A percentile compares a stretch with the other conserved stretches of the same genome.
Evolutionary conservation across 805 yeast genomes (phyloP).

Genomic region (Yarrowia sp.): DNA sequence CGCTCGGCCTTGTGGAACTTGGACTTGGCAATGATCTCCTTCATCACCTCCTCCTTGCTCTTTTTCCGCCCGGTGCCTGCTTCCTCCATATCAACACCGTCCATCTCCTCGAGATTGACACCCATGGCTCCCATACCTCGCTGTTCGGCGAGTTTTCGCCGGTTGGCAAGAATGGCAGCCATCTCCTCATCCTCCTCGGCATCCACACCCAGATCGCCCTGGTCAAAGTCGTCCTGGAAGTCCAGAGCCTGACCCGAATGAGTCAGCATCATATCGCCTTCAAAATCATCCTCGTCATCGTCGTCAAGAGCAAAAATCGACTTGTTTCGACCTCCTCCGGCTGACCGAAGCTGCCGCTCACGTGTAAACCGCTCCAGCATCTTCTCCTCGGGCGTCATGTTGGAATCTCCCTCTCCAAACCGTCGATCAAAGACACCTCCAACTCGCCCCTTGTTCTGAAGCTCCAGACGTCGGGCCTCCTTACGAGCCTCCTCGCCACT

Average conservation of each 20-base stretch:
- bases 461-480: slow-evolving; percentile 59
- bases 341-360: slow-evolving; percentile 75
- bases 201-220: slow-evolving; percentile 54
- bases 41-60: slow-evolving; percentile 55
- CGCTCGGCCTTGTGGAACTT: slow-evolving; percentile 54
- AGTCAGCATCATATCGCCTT: slow-evolving; percentile 61
- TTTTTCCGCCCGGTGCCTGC: slow-evolving; percentile 47
- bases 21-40: slow-evolving; percentile 55
- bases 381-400: slow-evolving; percentile 84
- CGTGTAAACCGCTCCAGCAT: slow-evolving; percentile 94
- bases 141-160: slow-evolving; percentile 24
- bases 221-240: slow-evolving; percentile 62
- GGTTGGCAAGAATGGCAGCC: slow-evolving; percentile 35
- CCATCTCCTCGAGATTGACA: slow-evolving; percentile 52
- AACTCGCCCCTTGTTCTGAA: slow-evolving; percentile 65
- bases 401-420: slow-evolving; percentile 84
- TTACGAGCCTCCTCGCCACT: slow-evolving; percentile 61
- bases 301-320: slow-evolving; percentile 79
- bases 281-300: slow-evolving; percentile 64
- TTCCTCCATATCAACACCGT: slow-evolving; percentile 48
- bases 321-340: slow-evolving; percentile 47
- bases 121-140: slow-evolving; percentile 43
- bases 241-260: slow-evolving; percentile 78
- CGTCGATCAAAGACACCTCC: slow-evolving; percentile 86
- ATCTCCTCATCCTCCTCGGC: slow-evolving; percentile 52